Base-by-base conservation (phyloP, 1,284 basidiomycete species). In the Melampsora occidentalis region DNA sequence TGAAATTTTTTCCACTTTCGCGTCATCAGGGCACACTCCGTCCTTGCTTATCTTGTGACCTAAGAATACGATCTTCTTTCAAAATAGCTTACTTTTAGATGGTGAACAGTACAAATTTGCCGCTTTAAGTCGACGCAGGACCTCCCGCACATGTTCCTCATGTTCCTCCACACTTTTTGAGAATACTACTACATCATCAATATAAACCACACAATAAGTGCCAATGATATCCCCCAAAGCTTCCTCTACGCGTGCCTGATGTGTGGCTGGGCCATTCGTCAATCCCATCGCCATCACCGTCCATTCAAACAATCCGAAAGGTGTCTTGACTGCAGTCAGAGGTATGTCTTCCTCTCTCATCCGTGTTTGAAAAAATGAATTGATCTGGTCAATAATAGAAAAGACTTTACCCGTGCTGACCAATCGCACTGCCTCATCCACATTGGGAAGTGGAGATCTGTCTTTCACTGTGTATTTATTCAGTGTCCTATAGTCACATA, bases 151-250 rank as follows among this genome's bases (percentile, higher is more conserved):
- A 31, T 68, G 66, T 22, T 64, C 2, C 0, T 69, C 39, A 73
- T 86, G 85, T 70, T 86, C 83, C 9, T 83, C 82, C 0, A 84
- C 16, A 0, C 78, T 78, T 0, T 83, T 0, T 0, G 84, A 85
- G 83, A 83, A 86, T 57, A 86, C 85, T 35, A 86, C 80, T 62
- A 86, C 86, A 69, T 86, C 82, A 77, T 87, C 85, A 0, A 86
- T 77, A 75, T 86, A 86, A 0, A 85, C 82, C 76, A 85, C 82
- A 77, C 83, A 85, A 69, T 84, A 82, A 0, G 80, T 80, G 5
- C 85, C 84, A 42, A 86, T 80, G 65, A 80, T 79, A 0, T 78
- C 73, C 2, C 65, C 65, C 4, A 67, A 14, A 2, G 76, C 78
- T 48, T 78, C 71, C 51, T 79, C 78, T n/a, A 79, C 49, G 2